Base-by-base conservation (phyloP, 208 protist species). In the Leishmania martiniquensis region DNA sequence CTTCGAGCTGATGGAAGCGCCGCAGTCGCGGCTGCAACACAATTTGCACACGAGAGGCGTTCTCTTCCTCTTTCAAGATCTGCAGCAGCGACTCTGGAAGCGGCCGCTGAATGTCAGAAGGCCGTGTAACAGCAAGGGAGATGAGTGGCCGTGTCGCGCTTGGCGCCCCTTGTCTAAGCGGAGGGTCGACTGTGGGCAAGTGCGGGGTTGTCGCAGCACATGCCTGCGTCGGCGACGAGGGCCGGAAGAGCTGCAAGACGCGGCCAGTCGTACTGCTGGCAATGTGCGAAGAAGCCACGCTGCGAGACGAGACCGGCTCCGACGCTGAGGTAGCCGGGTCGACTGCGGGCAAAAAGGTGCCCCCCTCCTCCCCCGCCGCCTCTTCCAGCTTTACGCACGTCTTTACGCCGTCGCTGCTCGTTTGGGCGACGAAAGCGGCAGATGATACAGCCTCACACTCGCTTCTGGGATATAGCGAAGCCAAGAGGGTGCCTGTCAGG, bases 1-100 rank as follows among this genome's bases (percentile, higher is more conserved):
- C 45, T 6, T 77, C 63, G 63, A 81, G 72, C 44, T 68, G 76
- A 32, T 85, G 76, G 62, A 93, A 95, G 59, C 86, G 84, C 12
- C 89, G 84, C 25, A 96, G 82, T 15, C 88, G 82, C 1, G 92
- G 94, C 81, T 97, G 92, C 62, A 97, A 87, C 5, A 96, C 91
- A 42, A 97, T 89, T n/a, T 89, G 89, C 71, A 97, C 82, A 4
- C 82, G 82, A 51, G 88, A 90, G 13, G 94, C 84, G 34, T 49
- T 76, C 69, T 90, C 87, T 76, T 97, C 94, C 78, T 96, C 92
- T 20, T 25, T 37, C 10, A 97, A 79, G 83, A 96, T 87, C 52
- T 70, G 72, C 72, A 87, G 81, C 29, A 97, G 84, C 44, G 72
- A 76, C 34, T 32, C 62, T 4, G 93, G 91, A 42, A 97, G 84